Conservation (phyloP, 2,329 filamentous ascomycete species). For the Bipolaris cookei region DNA sequence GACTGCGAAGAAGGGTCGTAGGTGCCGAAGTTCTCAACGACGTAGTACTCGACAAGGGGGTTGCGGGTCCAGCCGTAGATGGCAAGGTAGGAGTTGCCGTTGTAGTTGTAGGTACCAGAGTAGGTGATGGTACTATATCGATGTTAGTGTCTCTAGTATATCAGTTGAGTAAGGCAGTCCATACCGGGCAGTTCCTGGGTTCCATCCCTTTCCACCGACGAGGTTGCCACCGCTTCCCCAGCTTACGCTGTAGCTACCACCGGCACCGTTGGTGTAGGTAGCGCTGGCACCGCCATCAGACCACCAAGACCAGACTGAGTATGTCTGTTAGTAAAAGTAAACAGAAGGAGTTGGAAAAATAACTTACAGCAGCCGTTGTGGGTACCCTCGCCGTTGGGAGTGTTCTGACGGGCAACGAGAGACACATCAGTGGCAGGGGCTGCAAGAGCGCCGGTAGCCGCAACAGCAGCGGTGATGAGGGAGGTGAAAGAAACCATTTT, state of each 20-base stretch:
- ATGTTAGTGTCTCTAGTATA: neutral
- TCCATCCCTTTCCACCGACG: slow-evolving; percentile 66
- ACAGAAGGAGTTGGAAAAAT: neutral
- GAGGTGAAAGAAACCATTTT: slow-evolving; percentile 42
- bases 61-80: slow-evolving; percentile 64
- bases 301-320: slow-evolving; percentile 62
- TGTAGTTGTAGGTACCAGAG: slow-evolving; percentile 44
- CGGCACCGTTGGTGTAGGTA: slow-evolving; percentile 62
- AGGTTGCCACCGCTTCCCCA: slow-evolving; percentile 63
- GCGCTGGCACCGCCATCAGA: slow-evolving; percentile 60
- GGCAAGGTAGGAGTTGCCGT: slow-evolving; percentile 57
- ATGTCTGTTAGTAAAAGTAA: neutral
- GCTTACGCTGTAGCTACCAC: slow-evolving; percentile 57
- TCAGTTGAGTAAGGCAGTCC: slow-evolving; percentile 16
- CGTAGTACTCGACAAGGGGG: slow-evolving; percentile 62
- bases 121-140: slow-evolving; percentile 41
- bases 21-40: slow-evolving; percentile 60
- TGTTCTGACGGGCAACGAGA: slow-evolving; percentile 46
- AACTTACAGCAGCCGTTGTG: slow-evolving; percentile 61
- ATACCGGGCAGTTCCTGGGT: slow-evolving; percentile 59
- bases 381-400: slow-evolving; percentile 58
- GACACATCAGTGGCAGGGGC: slow-evolving; percentile 45
- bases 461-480: slow-evolving; percentile 34
- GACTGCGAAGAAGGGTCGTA: slow-evolving; percentile 58
- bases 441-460: slow-evolving; percentile 33